phyloP scores from a whole-genome alignment of 306 rosid species.

The Quercus alba region DNA sequence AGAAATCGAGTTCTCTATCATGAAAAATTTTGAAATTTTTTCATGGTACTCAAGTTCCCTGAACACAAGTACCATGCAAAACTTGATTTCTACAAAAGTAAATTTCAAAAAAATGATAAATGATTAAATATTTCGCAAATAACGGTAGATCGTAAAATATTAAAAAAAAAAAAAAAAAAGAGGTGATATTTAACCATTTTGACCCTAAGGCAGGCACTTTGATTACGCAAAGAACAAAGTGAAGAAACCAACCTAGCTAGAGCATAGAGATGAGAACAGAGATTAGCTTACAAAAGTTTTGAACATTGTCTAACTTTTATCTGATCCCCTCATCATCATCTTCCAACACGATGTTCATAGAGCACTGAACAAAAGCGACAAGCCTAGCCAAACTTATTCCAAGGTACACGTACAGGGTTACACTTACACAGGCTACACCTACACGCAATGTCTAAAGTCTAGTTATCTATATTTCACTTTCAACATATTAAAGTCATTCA shows the following conservation, averaged over 20 bases:
- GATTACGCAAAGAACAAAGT: slow-evolving; percentile 22
- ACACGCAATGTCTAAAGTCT: too few relatives aligned
- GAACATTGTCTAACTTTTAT: not conserved
- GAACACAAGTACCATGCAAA: too few relatives aligned
- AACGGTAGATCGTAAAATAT: too few relatives aligned
- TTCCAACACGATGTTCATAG: slow-evolving; percentile 21
- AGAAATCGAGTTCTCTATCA: too few relatives aligned
- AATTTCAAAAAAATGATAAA: too few relatives aligned
- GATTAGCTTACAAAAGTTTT: slow-evolving; percentile 13
- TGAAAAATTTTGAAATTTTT: too few relatives aligned
- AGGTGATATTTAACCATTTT: too few relatives aligned
- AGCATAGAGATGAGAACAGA: slow-evolving; percentile 18
- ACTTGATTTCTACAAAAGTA: too few relatives aligned
- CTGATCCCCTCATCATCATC: slow-evolving; percentile 10
- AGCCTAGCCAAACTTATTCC: not conserved
- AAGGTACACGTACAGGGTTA: not conserved
- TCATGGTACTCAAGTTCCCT: too few relatives aligned
- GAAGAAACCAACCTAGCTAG: slow-evolving; percentile 19
- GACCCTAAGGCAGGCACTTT: too few relatives aligned
- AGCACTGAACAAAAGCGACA: not conserved
- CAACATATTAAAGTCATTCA: not conserved
- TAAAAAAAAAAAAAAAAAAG: too few relatives aligned
- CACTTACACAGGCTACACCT: not conserved
- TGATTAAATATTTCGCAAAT: too few relatives aligned
- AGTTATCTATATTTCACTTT: not conserved